A percentile compares a stretch with the other conserved stretches of the same genome.
Conservation (phyloP, 306 rosid species). For the Quillaja saponaria region DNA sequence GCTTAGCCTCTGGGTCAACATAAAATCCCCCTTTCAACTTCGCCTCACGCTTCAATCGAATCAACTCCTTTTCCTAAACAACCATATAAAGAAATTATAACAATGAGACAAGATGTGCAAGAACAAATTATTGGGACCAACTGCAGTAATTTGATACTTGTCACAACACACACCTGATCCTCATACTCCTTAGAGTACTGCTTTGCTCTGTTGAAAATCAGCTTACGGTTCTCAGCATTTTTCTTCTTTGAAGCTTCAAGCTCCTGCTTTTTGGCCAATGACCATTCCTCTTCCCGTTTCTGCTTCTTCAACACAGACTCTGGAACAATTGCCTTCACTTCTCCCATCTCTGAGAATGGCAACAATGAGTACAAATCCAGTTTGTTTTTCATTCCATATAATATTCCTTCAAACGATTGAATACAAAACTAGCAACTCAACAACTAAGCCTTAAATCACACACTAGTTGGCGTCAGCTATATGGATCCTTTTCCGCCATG, state of each 20-base stretch:
- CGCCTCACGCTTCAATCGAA: slow-evolving; percentile 79
- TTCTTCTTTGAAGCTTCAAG: slow-evolving; percentile 60
- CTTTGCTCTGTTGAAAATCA: slow-evolving; percentile 68
- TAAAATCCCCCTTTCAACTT: slow-evolving; percentile 91
- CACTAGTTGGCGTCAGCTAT: background rate
- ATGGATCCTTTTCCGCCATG: background rate
- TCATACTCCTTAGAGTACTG: slow-evolving; percentile 61
- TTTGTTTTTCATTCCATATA: too few species aligned
- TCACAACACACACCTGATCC: slow-evolving; percentile 45
- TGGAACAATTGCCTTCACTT: slow-evolving; percentile 56
- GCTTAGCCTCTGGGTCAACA: slow-evolving; percentile 91
- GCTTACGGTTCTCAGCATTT: slow-evolving; percentile 62
- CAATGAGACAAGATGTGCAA: too few species aligned
- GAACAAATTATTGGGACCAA: background rate
- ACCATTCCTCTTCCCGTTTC: slow-evolving; percentile 85
- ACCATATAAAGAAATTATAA: background rate
- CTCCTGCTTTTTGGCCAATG: slow-evolving; percentile 55
- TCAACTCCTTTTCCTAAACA: slow-evolving; percentile 61
- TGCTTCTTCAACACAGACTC: slow-evolving; percentile 81
- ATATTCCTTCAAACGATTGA: too few species aligned
- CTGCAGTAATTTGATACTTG: background rate
- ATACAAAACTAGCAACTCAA: too few species aligned
- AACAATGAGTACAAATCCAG: background rate
- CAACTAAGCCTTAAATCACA: too few species aligned
- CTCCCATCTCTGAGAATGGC: slow-evolving; percentile 52